Evolutionary conservation across 768 basidiomycete genomes (phyloP), one percentile per base, ranked within the genome.

Genomic region (Trametes cingulata): DNA sequence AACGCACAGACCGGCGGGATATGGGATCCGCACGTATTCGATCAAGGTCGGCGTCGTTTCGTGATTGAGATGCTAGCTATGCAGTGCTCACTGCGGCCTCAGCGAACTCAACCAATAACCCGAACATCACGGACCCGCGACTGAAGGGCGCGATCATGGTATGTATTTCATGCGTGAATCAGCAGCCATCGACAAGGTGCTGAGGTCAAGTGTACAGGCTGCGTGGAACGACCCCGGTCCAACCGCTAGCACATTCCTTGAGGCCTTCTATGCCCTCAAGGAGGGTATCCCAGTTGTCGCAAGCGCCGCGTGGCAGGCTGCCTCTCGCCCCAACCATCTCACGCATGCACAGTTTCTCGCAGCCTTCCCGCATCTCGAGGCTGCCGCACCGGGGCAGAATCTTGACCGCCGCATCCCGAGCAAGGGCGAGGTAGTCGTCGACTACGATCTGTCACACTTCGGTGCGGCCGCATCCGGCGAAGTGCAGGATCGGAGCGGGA

Each of bases 221-320:
- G 61, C 63, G 7, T 69, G 68, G 70, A 71, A 71, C 54, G 70
- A 71, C 58, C 67, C 67, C 47, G 70, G 70, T 2, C 68, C 65
- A n/a, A 68, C 66, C 42, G 70, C 68, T n/a, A 64, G 67, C 29
- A 69, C 67, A 1, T 60, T 56, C 47, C 59, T 71, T 10, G 68
- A 71, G 49, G 68, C 68, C 19, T 71, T 64, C 59, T 71, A 71
- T 52, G 54, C 63, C 15, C 43, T 71, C 48, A 68, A 66, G 41
- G 45, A 61, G 33, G 68, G 70, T 24, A 49, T 69, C n/a, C 68
- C 70, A 17, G 68, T 68, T 47, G 62, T 69, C 37, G 65, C 61
- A 3, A 63, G 62, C 42, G 65, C 61, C 9, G 60, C 52, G 25
- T 69, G 70, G 70, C 67, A 67, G 29, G 63, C 68, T n/a, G 64